Evolutionary conservation across 257 asterid genomes (phyloP), one percentile per base, ranked within the genome.

Genomic region (Henckelia pumila): DNA sequence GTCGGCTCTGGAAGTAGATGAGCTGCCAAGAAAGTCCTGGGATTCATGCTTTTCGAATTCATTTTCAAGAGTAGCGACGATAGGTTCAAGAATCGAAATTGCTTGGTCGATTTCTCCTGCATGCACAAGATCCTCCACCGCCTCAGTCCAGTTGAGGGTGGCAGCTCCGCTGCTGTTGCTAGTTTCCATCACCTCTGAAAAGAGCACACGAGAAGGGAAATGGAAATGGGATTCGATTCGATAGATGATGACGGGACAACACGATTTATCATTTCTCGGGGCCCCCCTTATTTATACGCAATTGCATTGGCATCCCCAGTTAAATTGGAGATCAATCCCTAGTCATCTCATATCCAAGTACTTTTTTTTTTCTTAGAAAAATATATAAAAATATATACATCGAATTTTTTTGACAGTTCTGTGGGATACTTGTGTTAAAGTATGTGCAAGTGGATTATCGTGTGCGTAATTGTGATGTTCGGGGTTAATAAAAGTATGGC

Each of bases 61-160:
- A 1, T 72, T 72, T 70, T 87, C 87, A 4, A 92, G 79, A 71
- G 78, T 82, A 59, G 85, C 75, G 50, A 87, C 71, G 9, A 68
- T 63, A 40, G 88, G 69, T 82, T 92, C 95, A 14, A 92, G 89
- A 55, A 81, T 19, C 56, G 82, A 37, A 20, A 82, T 70, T 67
- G 96, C 94, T 73, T 65, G 76, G 23, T 75, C 89, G 66, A 71
- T 68, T 61, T 92, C 86, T 25, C 92, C 95, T 37, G 25, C 83
- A 14, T 79, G 73, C 6, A 85, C 71, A 28, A 88, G 86, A 75
- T 89, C 97, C 66, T 92, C 97, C 30, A 79, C 90, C 68, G 69
- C 71, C 80, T 88, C 98, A 59, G 92, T 72, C 98, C 96, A 92
- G 84, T 76, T 85, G 69, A 33, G 30, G 59, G 29, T 30, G 75